phyloP scores from a whole-genome alignment of 345 rosid genomes.

The Bruguiera gymnorhiza region DNA sequence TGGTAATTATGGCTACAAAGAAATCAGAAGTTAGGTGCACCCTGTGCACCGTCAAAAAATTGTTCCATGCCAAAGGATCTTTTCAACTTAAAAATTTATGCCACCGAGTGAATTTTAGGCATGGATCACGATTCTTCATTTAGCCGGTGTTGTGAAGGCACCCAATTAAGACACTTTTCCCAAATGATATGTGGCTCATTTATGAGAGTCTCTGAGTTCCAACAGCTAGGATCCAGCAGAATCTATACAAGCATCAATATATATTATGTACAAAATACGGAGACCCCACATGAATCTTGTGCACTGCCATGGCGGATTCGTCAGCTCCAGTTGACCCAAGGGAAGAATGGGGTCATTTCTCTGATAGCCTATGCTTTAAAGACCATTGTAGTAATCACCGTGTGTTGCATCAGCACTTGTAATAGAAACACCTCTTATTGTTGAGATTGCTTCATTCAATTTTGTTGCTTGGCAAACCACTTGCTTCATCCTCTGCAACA shows the following conservation, averaged over 20 bases:
- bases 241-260: constrained; percentile 9
- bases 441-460: constrained; percentile 65
- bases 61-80: too few species aligned
- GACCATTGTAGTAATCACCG: constrained; percentile 66
- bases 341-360: background rate
- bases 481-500: constrained; percentile 62
- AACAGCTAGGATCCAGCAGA: constrained; percentile 16
- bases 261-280: constrained; percentile 11
- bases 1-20: too few species aligned
- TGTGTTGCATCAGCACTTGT: constrained; percentile 53
- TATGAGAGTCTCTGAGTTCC: constrained; percentile 14
- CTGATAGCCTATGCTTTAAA: constrained; percentile 26
- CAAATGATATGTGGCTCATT: background rate
- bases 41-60: too few species aligned
- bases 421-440: constrained; percentile 59
- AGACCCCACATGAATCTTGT: too few species aligned
- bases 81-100: too few species aligned
- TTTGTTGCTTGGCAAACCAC: constrained; percentile 60
- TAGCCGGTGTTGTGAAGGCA: background rate
- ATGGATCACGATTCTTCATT: too few species aligned
- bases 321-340: constrained; percentile 7
- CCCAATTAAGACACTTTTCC: background rate
- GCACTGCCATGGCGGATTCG: background rate
- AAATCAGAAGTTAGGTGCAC: too few species aligned
- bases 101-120: too few species aligned